Evolutionary conservation across 2,329 filamentous ascomycete species (phyloP).

Genomic region (Diplocarpon mali): DNA sequence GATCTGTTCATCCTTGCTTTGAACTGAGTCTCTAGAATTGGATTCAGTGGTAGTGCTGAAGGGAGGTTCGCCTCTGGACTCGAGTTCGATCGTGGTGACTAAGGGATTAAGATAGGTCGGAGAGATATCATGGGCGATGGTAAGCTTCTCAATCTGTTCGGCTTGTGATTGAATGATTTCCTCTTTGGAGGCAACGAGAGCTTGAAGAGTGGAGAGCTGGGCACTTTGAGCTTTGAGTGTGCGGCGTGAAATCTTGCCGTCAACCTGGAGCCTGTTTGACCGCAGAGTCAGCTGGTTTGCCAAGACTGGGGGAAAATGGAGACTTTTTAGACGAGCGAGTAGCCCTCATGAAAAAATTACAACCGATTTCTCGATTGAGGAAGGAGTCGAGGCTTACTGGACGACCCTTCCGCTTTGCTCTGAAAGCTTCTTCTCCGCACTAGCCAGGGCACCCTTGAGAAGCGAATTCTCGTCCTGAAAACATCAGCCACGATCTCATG

Average conservation of each 20-base stretch:
- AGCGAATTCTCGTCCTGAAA: background rate
- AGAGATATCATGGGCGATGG: background rate
- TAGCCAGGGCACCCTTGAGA: background rate
- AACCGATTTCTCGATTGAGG: background rate
- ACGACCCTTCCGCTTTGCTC: background rate
- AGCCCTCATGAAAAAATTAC: background rate
- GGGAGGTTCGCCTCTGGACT: no score
- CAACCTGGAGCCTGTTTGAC: background rate
- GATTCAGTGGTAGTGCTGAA: no score
- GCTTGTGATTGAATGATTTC: background rate
- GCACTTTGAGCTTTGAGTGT: background rate
- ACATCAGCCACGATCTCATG: background rate
- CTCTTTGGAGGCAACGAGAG: background rate
- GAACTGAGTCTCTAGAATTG: no score
- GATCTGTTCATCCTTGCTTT: background rate
- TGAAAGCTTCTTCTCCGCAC: background rate
- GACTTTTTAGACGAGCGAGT: background rate
- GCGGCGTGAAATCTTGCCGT: background rate
- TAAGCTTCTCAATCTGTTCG: background rate
- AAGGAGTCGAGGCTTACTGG: background rate
- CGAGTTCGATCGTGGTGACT: no score
- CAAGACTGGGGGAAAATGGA: background rate
- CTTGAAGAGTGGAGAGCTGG: background rate
- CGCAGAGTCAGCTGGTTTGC: background rate
- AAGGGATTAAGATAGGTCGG: background rate